phyloP scores from a whole-genome alignment of 805 yeast genomes.

The Saturnispora quitensis region DNA sequence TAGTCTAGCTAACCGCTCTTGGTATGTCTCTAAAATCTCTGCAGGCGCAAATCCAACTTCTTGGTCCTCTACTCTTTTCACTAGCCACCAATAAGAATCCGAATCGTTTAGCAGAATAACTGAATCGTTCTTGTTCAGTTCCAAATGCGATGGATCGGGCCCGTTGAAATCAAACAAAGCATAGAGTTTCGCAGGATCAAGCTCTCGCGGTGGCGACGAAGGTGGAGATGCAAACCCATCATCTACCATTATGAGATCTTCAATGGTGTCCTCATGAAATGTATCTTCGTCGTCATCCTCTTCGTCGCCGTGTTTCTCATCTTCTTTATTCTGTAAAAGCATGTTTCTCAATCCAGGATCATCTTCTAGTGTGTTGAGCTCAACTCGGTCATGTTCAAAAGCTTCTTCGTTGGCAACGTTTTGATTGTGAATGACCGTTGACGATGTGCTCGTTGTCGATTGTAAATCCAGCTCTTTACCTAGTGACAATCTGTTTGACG shows the following conservation, averaged over 20 bases:
- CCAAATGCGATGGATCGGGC: conserved; percentile 88
- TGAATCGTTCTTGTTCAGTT: conserved; percentile 69
- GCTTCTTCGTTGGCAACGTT: conserved; percentile 2
- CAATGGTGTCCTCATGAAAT: conserved; percentile 2
- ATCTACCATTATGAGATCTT: conserved; percentile 20
- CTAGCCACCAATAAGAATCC: conserved; percentile 96
- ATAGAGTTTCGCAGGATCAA: conserved; percentile 75
- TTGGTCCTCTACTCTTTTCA: conserved; percentile 34
- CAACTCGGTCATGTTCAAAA: not conserved
- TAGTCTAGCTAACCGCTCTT: conserved; percentile 81
- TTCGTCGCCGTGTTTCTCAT: not conserved
- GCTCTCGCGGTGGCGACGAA: conserved; percentile 67
- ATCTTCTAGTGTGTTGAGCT: conserved; percentile 19
- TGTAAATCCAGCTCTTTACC: conserved; percentile 9
- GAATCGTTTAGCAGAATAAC: conserved; percentile 77
- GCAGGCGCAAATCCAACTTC: conserved; percentile 92
- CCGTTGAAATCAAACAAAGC: conserved; percentile 85
- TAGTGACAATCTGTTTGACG: conserved; percentile 9
- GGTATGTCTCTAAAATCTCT: conserved; percentile 84
- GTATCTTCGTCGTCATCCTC: conserved; percentile 1
- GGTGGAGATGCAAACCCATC: conserved; percentile 53
- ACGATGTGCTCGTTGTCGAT: conserved; percentile 22
- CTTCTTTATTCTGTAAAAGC: not conserved
- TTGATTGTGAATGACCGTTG: conserved; percentile 22
- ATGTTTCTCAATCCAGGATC: conserved; percentile 12